Evolutionary conservation across 2,329 filamentous ascomycete species (phyloP).

Genomic region (Clarireedia hainanense): DNA sequence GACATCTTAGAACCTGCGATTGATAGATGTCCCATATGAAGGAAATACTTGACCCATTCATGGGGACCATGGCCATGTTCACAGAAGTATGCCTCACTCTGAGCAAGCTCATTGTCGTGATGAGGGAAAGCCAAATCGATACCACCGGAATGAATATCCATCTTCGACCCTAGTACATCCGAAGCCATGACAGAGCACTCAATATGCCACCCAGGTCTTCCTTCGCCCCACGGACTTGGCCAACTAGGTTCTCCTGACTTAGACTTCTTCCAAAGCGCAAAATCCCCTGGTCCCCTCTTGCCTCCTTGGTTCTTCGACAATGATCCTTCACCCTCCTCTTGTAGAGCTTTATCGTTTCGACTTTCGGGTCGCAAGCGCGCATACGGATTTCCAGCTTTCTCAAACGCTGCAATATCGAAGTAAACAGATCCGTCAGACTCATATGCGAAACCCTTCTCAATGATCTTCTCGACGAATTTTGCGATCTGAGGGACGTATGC

Average conservation of each 20-base stretch:
- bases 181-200: slow-evolving; percentile 96
- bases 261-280: slow-evolving; percentile 88
- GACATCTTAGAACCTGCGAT: slow-evolving; percentile 94
- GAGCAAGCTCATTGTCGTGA: slow-evolving; percentile 86
- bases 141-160: slow-evolving; percentile 81
- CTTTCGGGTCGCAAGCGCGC: slow-evolving; percentile 80
- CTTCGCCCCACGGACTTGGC: slow-evolving; percentile 80
- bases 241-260: slow-evolving; percentile 90
- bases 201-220: slow-evolving; percentile 92
- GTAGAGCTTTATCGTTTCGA: slow-evolving; percentile 71
- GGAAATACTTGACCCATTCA: slow-evolving; percentile 52
- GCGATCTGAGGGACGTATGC: slow-evolving; percentile 87
- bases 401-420: slow-evolving; percentile 29
- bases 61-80: slow-evolving; percentile 7
- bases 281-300: slow-evolving; percentile 75
- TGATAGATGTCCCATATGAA: slow-evolving; percentile 88
- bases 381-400: slow-evolving; percentile 76
- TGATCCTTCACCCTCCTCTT: slow-evolving; percentile 85
- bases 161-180: slow-evolving; percentile 71
- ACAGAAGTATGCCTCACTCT: slow-evolving; percentile 72
- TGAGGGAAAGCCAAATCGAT: slow-evolving; percentile 89
- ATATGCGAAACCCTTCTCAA: slow-evolving; percentile 82
- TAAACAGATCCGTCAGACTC: slow-evolving; percentile 59
- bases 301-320: slow-evolving; percentile 37
- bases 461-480: slow-evolving; percentile 65